Evolutionary conservation across 164 flowering plant species (phyloP).

Genomic region (Pachysandra terminalis): DNA sequence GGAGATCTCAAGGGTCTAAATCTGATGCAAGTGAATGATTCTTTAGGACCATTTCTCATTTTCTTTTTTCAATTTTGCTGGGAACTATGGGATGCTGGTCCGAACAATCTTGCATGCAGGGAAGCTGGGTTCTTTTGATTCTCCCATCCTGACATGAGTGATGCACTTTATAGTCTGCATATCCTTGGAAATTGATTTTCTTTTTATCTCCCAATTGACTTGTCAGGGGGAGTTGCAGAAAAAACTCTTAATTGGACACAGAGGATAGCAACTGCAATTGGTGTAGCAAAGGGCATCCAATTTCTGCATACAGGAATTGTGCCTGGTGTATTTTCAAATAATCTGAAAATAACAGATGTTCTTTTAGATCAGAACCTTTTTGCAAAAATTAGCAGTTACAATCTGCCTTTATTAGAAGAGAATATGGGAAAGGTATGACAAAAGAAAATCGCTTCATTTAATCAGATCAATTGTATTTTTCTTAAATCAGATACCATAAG

Average conservation of each 20-base stretch:
- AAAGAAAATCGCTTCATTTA: background rate
- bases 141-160: background rate
- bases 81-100: background rate
- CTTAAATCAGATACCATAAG: background rate
- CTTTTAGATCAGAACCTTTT: constrained; percentile 73
- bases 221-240: constrained; percentile 36
- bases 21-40: background rate
- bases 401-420: constrained; percentile 69
- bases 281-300: constrained; percentile 85
- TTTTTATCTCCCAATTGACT: constrained; percentile 5
- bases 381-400: constrained; percentile 83
- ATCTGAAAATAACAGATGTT: constrained; percentile 71
- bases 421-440: constrained; percentile 45
- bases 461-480: background rate
- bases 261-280: constrained; percentile 78
- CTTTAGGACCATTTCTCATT: background rate
- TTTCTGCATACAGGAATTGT: constrained; percentile 86
- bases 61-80: background rate
- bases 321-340: constrained; percentile 72
- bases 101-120: background rate
- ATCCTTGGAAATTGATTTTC: background rate
- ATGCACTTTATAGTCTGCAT: background rate
- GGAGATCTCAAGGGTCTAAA: background rate
- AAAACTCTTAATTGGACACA: constrained; percentile 68
- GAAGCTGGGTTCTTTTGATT: background rate